A percentile compares a stretch with the other conserved stretches of the same genome.
Evolutionary conservation across 768 basidiomycete genomes (phyloP).

Genomic region (Serendipita sp.): DNA sequence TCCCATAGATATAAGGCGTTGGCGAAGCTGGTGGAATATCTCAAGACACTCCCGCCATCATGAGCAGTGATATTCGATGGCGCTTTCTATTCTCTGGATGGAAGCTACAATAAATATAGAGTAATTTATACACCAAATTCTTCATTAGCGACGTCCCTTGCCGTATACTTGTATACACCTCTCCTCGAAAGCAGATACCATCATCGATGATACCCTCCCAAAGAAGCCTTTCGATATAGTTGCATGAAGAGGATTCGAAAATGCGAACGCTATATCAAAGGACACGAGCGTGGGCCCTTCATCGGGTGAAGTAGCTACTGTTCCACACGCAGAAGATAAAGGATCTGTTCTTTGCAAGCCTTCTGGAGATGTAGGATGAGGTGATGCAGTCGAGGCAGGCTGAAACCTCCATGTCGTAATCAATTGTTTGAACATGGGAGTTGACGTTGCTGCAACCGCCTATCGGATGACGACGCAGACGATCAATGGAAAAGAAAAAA

Average conservation of each 20-base stretch:
- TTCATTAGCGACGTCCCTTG: background rate
- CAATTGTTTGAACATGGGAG: conserved; percentile 57
- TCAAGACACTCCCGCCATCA: conserved; percentile 13
- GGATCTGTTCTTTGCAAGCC: background rate
- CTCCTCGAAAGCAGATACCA: conserved; percentile 86
- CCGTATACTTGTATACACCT: conserved; percentile 66
- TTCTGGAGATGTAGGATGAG: conserved; percentile 19
- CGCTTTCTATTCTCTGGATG: background rate
- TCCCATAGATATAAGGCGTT: conserved; percentile 54
- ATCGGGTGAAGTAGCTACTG: conserved; percentile 10
- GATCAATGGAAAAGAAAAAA: background rate
- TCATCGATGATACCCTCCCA: conserved; percentile 68
- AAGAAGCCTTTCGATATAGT: conserved; percentile 73
- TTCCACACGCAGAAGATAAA: background rate
- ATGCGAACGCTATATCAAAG: conserved; percentile 71
- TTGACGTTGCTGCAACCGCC: conserved; percentile 58
- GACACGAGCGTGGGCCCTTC: conserved; percentile 58
- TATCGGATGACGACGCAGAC: conserved; percentile 16
- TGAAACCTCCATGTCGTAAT: conserved; percentile 62
- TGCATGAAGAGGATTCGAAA: conserved; percentile 74
- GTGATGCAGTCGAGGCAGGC: conserved; percentile 30
- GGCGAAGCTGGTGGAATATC: conserved; percentile 41
- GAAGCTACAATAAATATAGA: background rate
- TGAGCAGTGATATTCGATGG: background rate
- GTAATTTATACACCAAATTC: background rate